Evolutionary conservation across 202 grass and related monocot species (phyloP).

Genomic region (Cymbopogon flexuosus): DNA sequence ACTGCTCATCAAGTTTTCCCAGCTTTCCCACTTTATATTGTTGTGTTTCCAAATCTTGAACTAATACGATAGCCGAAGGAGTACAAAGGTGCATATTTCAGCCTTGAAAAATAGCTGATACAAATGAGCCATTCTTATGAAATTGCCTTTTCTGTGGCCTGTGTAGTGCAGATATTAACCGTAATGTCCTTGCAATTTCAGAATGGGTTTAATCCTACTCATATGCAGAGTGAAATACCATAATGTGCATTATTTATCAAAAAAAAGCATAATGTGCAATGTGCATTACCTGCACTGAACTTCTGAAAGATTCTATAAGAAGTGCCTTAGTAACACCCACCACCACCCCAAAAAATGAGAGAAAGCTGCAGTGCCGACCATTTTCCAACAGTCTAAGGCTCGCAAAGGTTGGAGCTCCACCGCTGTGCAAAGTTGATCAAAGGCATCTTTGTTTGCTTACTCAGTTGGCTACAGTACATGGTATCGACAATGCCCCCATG

Average conservation of each 20-base stretch:
- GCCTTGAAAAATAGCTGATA: background rate
- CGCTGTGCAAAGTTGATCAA: slow-evolving; percentile 15
- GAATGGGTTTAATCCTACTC: background rate
- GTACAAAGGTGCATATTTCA: background rate
- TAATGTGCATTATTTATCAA: too few species aligned
- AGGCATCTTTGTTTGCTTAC: slow-evolving; percentile 37
- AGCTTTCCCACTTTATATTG: background rate
- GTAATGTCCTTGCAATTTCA: background rate
- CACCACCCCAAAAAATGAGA: background rate
- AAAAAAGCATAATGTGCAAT: too few species aligned
- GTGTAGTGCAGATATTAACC: too few species aligned
- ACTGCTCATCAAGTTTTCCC: background rate
- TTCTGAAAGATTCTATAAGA: background rate
- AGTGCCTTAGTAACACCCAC: background rate
- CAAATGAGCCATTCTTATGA: background rate
- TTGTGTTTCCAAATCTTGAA: background rate
- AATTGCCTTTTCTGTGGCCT: background rate
- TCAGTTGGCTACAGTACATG: background rate
- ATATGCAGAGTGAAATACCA: background rate
- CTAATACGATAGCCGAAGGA: background rate
- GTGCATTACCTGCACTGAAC: background rate
- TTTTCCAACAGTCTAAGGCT: background rate
- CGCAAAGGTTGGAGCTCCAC: background rate
- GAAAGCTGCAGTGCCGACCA: background rate
- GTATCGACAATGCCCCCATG: background rate